Percentiles rank a stretch among this genome's conserved stretches.
Evolutionary conservation across 805 yeast genomes (phyloP).

Genomic region (Priceomyces medius): DNA sequence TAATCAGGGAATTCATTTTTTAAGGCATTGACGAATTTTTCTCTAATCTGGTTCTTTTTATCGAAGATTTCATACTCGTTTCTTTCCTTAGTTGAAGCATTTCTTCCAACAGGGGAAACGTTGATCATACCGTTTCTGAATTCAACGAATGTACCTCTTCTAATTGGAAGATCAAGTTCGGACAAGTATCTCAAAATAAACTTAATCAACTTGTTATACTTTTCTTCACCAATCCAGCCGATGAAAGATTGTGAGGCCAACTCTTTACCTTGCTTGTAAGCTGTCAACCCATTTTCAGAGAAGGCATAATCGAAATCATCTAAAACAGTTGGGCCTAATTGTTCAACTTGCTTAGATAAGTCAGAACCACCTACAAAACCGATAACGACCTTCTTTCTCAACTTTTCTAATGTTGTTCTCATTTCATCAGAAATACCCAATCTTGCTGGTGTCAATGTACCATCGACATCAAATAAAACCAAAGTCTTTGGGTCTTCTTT

Average conservation of each 20-base stretch:
- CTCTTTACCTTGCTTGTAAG: conserved; percentile 86
- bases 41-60: conserved; percentile 76
- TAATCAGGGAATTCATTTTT: conserved; percentile 79
- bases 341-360: conserved; percentile 91
- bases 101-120: conserved; percentile 97
- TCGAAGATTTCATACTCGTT: conserved; percentile 88
- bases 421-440: conserved; percentile 73
- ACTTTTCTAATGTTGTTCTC: conserved; percentile 62
- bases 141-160: conserved; percentile 98
- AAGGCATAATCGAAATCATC: conserved; percentile 91
- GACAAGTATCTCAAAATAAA: conserved; percentile 84
- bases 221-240: conserved; percentile 91
- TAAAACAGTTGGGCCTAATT: conserved; percentile 78
- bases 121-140: conserved; percentile 99
- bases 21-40: conserved; percentile 79
- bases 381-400: conserved; percentile 89
- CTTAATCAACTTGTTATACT: conserved; percentile 84
- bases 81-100: conserved; percentile 93
- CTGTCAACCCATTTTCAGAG: conserved; percentile 97
- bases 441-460: conserved; percentile 98
- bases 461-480: conserved; percentile 96
- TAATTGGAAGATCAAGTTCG: conserved; percentile 85
- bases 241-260: conserved; percentile 93
- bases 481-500: conserved; percentile 82
- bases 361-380: conserved; percentile 99